Percentiles rank a stretch among this genome's conserved stretches.
These are phyloP conservation scores for Acer saccharum DNA, from an alignment of 345 rosid species.

Conservation along the genomic window DNA sequence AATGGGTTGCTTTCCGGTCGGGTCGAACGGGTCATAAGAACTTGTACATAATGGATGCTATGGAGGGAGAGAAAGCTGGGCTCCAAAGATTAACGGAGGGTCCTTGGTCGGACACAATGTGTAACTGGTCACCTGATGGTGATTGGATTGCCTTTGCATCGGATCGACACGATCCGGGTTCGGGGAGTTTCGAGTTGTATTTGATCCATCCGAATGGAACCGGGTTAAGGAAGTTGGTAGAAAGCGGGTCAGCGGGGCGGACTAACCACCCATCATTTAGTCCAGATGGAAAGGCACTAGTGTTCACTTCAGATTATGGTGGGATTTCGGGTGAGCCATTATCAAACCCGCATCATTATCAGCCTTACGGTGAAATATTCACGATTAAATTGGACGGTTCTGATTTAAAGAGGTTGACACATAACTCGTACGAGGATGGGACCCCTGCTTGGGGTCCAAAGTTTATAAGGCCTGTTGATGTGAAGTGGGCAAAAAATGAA, in stretches of 20 bases:
- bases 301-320: constrained; percentile 73
- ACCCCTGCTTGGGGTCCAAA: constrained; percentile 75
- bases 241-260: constrained; percentile 73
- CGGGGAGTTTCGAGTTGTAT: constrained; percentile 72
- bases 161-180: constrained; percentile 68
- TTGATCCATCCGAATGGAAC: constrained; percentile 83
- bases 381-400: constrained; percentile 74
- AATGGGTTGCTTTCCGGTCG: constrained; percentile 74
- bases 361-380: constrained; percentile 88
- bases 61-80: constrained; percentile 58
- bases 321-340: constrained; percentile 92
- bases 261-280: constrained; percentile 78
- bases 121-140: constrained; percentile 80
- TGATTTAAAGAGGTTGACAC: constrained; percentile 69
- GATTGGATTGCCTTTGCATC: constrained; percentile 83
- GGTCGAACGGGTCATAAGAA: constrained; percentile 82
- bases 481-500: constrained; percentile 38
- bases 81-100: constrained; percentile 66
- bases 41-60: constrained; percentile 76
- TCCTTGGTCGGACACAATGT: constrained; percentile 86
- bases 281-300: constrained; percentile 72
- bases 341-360: constrained; percentile 80
- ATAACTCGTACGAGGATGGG: constrained; percentile 87
- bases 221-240: constrained; percentile 63
- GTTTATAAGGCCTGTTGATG: constrained; percentile 52